Conservation (phyloP, 1,284 basidiomycete species). For the Ceratobasidium sp. region DNA sequence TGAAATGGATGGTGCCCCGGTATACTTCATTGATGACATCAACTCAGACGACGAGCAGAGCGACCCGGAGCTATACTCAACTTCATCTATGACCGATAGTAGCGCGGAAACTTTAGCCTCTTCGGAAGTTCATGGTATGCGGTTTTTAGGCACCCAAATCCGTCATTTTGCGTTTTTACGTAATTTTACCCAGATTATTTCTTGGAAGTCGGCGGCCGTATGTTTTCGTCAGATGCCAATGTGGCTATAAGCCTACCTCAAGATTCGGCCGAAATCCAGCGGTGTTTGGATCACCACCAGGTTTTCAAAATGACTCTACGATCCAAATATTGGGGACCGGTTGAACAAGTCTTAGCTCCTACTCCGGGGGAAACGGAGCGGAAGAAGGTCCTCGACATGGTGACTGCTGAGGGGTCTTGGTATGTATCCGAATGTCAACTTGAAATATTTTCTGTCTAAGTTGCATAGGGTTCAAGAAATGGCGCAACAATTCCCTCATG, state of each 20-base stretch:
- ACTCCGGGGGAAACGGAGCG: neutral
- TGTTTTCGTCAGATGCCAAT: neutral
- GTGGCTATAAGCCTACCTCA: neutral
- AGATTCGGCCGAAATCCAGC: neutral
- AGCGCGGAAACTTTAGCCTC: slow-evolving; percentile 1
- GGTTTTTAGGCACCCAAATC: neutral
- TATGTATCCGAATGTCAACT: neutral
- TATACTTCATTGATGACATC: neutral
- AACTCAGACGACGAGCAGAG: neutral
- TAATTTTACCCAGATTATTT: neutral
- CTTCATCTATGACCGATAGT: neutral
- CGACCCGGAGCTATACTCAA: neutral
- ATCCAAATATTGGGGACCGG: neutral
- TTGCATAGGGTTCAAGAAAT: neutral
- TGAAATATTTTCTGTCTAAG: neutral
- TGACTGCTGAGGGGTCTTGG: neutral
- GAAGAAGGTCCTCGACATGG: neutral
- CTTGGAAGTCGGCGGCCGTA: neutral
- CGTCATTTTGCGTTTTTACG: neutral
- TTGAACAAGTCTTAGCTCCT: neutral
- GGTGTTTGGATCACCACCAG: neutral
- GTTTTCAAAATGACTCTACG: neutral
- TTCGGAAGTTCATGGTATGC: neutral
- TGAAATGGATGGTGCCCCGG: neutral
- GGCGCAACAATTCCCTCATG: neutral